Conservation (phyloP, 148 eudicot genomes). For the Rhododendron henanense region DNA sequence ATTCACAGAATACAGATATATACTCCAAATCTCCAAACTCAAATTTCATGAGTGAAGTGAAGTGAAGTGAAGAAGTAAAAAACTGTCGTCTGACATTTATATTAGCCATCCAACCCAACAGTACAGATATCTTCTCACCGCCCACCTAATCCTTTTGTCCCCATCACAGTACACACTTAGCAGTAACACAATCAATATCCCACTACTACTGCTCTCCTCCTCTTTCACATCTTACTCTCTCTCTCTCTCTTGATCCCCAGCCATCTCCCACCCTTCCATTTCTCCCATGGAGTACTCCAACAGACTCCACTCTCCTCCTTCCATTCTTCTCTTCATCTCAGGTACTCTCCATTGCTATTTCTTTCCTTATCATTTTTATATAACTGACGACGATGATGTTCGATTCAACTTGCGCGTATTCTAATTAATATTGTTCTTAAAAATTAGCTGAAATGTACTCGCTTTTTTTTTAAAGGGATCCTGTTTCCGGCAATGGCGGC, state of each 20-base stretch:
- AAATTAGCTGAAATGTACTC: not conserved
- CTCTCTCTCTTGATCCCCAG: not conserved
- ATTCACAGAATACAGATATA: no score
- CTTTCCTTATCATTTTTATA: no score
- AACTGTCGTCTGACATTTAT: no score
- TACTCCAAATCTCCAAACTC: no score
- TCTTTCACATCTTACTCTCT: not conserved
- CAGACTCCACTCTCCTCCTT: not conserved
- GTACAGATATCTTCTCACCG: not conserved
- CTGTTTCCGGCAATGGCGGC: conserved; percentile 12
- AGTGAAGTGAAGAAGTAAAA: no score
- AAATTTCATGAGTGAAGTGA: no score
- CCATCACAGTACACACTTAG: not conserved
- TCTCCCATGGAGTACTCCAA: not conserved
- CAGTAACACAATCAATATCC: no score
- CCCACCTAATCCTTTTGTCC: not conserved
- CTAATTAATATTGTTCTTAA: no score
- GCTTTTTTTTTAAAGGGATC: conserved; percentile 5
- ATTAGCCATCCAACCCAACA: no score
- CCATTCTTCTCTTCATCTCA: conserved; percentile 7
- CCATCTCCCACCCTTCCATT: not conserved
- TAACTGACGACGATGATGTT: no score
- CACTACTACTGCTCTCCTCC: not conserved
- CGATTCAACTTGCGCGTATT: no score
- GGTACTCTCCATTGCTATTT: not conserved